These are phyloP conservation scores for Kuraishia cidri DNA, from an alignment of 805 yeast genomes.

Conservation along the genomic window DNA sequence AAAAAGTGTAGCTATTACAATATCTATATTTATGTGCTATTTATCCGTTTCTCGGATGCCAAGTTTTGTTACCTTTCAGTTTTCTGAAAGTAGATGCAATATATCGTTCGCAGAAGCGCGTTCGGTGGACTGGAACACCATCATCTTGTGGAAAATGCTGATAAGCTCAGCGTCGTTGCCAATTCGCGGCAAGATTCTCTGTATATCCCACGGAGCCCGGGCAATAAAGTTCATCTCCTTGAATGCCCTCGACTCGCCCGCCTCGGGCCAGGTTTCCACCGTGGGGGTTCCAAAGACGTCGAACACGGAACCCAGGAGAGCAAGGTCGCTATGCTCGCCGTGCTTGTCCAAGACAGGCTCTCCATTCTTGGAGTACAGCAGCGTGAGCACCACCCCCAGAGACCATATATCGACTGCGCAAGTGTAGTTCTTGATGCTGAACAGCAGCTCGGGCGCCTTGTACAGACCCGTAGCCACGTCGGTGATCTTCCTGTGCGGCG, in stretches of 20 bases:
- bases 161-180: constrained; percentile 7
- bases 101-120: constrained; percentile 21
- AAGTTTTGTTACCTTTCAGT: too few species aligned
- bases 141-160: constrained; percentile 30
- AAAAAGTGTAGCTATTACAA: too few species aligned
- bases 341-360: constrained; percentile 26
- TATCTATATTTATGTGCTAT: too few species aligned
- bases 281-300: constrained; percentile 56
- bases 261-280: constrained; percentile 31
- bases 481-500: constrained; percentile 28
- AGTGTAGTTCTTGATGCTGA: constrained; percentile 48
- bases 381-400: constrained; percentile 51
- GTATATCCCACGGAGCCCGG: constrained; percentile 11
- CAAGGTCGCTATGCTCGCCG: constrained; percentile 44
- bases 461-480: constrained; percentile 61
- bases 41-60: too few species aligned
- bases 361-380: constrained; percentile 32
- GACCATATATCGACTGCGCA: constrained; percentile 65
- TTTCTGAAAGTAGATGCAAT: too few species aligned
- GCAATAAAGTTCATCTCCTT: constrained; percentile 17
- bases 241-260: constrained; percentile 26
- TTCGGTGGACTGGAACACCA: constrained; percentile 26
- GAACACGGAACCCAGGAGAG: constrained; percentile 46
- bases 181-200: constrained; percentile 25
- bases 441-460: constrained; percentile 67